Evolutionary conservation across 2,329 filamentous ascomycete species (phyloP), one percentile per base, ranked within the genome.

Genomic region (Paraphaeosphaeria minitans): DNA sequence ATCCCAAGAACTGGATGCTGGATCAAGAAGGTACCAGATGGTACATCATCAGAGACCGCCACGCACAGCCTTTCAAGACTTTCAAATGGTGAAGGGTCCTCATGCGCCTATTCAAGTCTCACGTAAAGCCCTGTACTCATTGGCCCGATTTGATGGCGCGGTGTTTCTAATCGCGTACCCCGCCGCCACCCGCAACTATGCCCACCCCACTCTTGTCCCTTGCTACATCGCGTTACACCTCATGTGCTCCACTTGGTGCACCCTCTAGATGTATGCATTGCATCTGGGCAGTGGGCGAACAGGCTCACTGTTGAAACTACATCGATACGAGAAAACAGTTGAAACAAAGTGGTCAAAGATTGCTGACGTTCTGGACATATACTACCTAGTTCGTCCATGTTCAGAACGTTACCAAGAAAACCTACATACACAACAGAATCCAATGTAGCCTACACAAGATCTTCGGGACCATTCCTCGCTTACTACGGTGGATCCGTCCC

Each of bases 201-300:
- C 13, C 9, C 51, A 68, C 67, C 67, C 67, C 67, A 69, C 67
- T 69, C 63, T 65, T 66, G 61, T 46, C 42, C 62, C 42, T 63
- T 66, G 62, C 55, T 33, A 31, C 52, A 57, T 31, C 27, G 27
- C 41, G 33, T n/a, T 19, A 10, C 13, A 21, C 24, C 4, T 4
- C 37, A 7, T 14, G 19, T 2, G 33, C 16, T 53, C 35, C 39
- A 42, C 19, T 42, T 19, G 45, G 16, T 8, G 16, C 16, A 7
- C 37, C 16, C 3, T 19, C 37, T 39, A 39, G 37, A 39, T 4
- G 6, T 4, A 8, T n/a, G 16, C 16, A 39, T 39, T 8, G 37
- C 37, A n/a, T 6, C 37, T n/a, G 14, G 37, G 37, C 37, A 39
- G n/a, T 39, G 14, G 29, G 16, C 37, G 16, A 39, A n/a, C 16